These are phyloP conservation scores for Ophioceras dolichostomum DNA, from an alignment of 2,329 filamentous ascomycete genomes.

Conservation along the genomic window DNA sequence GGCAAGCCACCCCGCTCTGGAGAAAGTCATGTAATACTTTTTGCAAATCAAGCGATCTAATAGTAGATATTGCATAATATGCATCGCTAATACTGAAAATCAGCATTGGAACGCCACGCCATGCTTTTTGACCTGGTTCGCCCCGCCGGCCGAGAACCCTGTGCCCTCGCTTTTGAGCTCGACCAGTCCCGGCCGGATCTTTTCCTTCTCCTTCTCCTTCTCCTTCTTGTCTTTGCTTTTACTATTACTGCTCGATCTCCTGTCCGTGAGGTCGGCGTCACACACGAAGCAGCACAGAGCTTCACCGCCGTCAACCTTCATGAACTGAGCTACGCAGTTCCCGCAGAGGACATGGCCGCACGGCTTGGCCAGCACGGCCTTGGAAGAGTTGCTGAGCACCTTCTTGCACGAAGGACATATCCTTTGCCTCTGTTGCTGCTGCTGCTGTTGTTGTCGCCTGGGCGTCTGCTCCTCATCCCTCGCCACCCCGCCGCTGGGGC, in stretches of 20 bases:
- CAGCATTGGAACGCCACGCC: constrained; percentile 37
- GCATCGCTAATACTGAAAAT: no score
- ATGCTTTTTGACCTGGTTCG: constrained; percentile 66
- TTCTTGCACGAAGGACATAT: constrained; percentile 82
- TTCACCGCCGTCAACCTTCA: constrained; percentile 53
- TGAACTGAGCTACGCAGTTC: constrained; percentile 73
- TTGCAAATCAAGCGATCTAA: no score
- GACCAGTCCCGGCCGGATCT: constrained; percentile 59
- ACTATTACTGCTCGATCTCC: constrained; percentile 11
- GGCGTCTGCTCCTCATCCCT: constrained; percentile 18
- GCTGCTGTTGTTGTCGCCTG: neutral
- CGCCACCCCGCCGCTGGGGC: neutral
- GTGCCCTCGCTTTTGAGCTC: constrained; percentile 79
- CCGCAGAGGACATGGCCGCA: constrained; percentile 90
- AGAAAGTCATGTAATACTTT: no score
- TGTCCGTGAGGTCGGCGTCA: constrained; percentile 58
- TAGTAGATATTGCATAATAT: no score
- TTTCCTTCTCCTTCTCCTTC: constrained; percentile 36
- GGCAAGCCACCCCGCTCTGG: no score
- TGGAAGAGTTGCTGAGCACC: constrained; percentile 66
- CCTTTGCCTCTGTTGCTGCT: constrained; percentile 18
- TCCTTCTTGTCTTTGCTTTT: constrained; percentile 29
- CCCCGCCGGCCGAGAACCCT: constrained; percentile 81
- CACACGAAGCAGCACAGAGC: constrained; percentile 75
- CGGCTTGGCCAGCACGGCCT: constrained; percentile 70